phyloP scores from a whole-genome alignment of 192 early-diverging fungal genomes.

The Dissophora ornata region DNA sequence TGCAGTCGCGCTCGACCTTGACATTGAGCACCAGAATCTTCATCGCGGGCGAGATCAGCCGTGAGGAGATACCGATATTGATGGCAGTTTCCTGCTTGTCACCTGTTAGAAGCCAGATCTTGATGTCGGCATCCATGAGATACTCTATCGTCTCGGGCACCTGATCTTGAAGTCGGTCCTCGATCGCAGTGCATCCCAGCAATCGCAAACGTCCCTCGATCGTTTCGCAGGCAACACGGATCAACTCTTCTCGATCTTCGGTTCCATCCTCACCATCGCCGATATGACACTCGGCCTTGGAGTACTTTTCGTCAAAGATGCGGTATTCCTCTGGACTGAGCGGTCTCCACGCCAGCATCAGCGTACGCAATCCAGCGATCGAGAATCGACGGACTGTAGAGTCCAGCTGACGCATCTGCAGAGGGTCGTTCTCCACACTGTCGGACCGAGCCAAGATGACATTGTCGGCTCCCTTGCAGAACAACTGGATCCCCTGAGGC shows the following conservation, averaged over 20 bases:
- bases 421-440: conserved; percentile 61
- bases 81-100: conserved; percentile 98
- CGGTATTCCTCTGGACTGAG: conserved; percentile 85
- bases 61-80: conserved; percentile 95
- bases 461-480: conserved; percentile 97
- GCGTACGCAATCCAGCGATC: conserved; percentile 89
- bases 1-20: conserved; percentile 84
- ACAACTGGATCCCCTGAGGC: conserved; percentile 88
- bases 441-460: conserved; percentile 87
- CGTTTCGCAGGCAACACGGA: conserved; percentile 88
- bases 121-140: conserved; percentile 89
- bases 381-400: conserved; percentile 74
- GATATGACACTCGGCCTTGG: conserved; percentile 66
- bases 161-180: conserved; percentile 95
- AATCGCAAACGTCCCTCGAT: conserved; percentile 91
- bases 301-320: conserved; percentile 80
- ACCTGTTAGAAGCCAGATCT: conserved; percentile 97
- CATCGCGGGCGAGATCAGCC: conserved; percentile 93
- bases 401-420: conserved; percentile 76
- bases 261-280: conserved; percentile 41
- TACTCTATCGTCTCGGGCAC: conserved; percentile 97
- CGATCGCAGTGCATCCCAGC: conserved; percentile 95
- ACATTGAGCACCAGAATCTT: conserved; percentile 90
- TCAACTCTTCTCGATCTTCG: conserved; percentile 77
- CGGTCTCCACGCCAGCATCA: conserved; percentile 91